Percentiles rank a stretch among this genome's conserved stretches.
These are phyloP conservation scores for Calycina herbarum DNA, from an alignment of 2,329 filamentous ascomycete species.

Conservation along the genomic window DNA sequence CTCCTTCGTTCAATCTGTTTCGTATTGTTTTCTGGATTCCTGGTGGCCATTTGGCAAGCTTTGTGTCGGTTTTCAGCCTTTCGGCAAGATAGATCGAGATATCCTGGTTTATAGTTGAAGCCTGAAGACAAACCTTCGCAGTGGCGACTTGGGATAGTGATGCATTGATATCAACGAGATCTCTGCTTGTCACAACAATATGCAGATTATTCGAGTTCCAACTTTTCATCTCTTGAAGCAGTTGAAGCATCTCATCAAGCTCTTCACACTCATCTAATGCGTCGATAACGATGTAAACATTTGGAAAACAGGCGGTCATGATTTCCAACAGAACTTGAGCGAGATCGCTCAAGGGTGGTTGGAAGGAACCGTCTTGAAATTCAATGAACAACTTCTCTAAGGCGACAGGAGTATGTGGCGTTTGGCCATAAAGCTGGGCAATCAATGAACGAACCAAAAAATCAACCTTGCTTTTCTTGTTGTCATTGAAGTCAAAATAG, in stretches of 20 bases:
- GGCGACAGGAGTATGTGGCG: slow-evolving; percentile 23
- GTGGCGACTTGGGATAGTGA: neutral
- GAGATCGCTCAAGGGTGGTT: neutral
- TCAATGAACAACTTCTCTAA: slow-evolving; percentile 18
- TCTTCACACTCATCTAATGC: slow-evolving; percentile 39
- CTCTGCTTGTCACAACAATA: slow-evolving; percentile 6
- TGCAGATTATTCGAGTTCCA: neutral
- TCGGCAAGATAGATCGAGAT: neutral
- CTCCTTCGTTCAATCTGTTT: neutral
- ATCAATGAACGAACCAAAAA: slow-evolving; percentile 38
- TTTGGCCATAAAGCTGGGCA: slow-evolving; percentile 36
- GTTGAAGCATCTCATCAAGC: neutral
- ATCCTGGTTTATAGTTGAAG: neutral
- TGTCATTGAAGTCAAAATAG: slow-evolving; percentile 43
- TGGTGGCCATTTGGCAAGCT: slow-evolving; percentile 1
- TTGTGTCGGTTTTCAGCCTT: neutral
- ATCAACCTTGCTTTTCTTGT: slow-evolving; percentile 35
- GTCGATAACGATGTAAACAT: slow-evolving; percentile 41
- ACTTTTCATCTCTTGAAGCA: neutral
- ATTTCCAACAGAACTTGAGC: neutral
- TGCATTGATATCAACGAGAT: neutral
- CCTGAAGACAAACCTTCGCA: neutral
- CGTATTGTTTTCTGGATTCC: neutral
- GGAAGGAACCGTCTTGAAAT: neutral
- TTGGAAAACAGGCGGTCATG: slow-evolving; percentile 10